Evolutionary conservation across 306 rosid genomes (phyloP).

Genomic region (Astragalus glycyphyllos): DNA sequence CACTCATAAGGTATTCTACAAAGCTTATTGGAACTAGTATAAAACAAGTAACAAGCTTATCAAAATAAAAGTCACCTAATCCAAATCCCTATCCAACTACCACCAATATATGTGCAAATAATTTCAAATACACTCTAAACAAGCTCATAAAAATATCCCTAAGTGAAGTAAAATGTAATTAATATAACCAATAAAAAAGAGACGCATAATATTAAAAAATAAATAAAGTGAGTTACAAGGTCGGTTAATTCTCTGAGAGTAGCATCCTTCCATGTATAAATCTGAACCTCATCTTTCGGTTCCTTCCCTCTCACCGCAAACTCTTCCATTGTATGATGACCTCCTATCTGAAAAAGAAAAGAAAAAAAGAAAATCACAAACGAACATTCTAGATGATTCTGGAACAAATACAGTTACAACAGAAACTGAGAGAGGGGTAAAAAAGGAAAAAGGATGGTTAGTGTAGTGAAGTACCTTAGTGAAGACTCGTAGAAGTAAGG

Average conservation of each 20-base stretch:
- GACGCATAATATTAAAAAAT: neutral
- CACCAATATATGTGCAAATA: neutral
- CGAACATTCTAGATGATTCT: neutral
- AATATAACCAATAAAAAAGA: neutral
- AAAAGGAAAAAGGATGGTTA: neutral
- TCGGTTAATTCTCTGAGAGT: constrained; percentile 92
- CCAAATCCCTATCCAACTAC: neutral
- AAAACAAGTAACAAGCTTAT: neutral
- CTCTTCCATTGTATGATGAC: constrained; percentile 78
- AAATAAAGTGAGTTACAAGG: constrained; percentile 53
- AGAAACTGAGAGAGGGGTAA: no score
- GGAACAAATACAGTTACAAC: no score
- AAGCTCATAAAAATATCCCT: neutral
- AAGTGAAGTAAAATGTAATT: neutral
- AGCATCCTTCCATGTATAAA: constrained; percentile 98
- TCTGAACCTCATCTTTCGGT: constrained; percentile 96
- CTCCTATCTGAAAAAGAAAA: constrained; percentile 59
- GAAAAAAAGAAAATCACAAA: neutral
- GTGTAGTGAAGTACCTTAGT: constrained; percentile 60
- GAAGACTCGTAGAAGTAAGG: constrained; percentile 90
- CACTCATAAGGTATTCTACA: neutral
- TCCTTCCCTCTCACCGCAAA: constrained; percentile 93
- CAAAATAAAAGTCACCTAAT: no score
- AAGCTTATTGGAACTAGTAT: neutral
- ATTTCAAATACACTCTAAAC: neutral